Evolutionary conservation across 208 protist genomes (phyloP).

Genomic region (Tritrichomonas musculus): DNA sequence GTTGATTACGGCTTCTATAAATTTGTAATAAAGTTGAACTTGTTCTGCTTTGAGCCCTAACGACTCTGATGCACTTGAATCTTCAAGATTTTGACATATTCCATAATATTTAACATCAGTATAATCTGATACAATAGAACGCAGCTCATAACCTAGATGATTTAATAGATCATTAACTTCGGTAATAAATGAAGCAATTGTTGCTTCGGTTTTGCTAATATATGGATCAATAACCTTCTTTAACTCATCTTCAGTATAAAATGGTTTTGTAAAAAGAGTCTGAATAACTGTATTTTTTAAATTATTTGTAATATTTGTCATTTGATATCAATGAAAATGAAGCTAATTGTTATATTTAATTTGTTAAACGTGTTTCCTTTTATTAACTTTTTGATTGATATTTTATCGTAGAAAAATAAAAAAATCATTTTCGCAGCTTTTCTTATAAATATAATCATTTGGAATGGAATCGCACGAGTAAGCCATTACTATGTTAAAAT

Average conservation of each 20-base stretch:
- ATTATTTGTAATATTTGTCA: neutral
- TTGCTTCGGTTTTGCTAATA: neutral
- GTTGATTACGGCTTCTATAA: neutral
- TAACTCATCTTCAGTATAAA: neutral
- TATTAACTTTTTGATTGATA: neutral
- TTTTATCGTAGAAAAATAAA: neutral
- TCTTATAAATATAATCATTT: neutral
- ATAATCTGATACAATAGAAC: neutral
- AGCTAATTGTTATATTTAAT: neutral
- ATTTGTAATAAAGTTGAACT: neutral
- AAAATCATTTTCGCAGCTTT: neutral
- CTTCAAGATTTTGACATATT: constrained; percentile 9
- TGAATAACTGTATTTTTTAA: neutral
- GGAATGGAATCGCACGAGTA: no score
- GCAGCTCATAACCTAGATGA: neutral
- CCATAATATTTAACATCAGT: neutral
- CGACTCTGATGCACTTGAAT: neutral
- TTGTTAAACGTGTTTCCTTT: no score
- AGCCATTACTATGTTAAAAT: no score
- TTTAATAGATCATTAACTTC: neutral
- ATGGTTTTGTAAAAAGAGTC: neutral
- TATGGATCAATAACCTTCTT: neutral
- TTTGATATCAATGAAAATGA: neutral
- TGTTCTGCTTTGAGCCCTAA: constrained; percentile 4
- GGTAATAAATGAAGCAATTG: neutral